Evolutionary conservation across 345 rosid genomes (phyloP).

Genomic region (Abelmoschus esculentus): DNA sequence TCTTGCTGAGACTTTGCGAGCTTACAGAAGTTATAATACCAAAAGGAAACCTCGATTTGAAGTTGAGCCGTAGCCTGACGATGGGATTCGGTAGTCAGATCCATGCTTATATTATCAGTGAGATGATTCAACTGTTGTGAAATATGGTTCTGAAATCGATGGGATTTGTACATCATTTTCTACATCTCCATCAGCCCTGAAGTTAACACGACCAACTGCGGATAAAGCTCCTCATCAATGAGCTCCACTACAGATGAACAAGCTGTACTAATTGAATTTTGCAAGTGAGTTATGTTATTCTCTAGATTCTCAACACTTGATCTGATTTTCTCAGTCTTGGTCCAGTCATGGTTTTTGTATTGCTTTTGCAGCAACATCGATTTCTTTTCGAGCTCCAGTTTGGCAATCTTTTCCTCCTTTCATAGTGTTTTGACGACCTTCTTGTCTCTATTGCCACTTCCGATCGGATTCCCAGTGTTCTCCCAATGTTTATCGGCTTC

Average conservation of each 20-base stretch:
- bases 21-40: constrained; percentile 72
- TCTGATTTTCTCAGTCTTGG: constrained; percentile 57
- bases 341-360: constrained; percentile 47
- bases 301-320: constrained; percentile 51
- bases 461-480: too few species aligned
- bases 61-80: constrained; percentile 61
- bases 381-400: constrained; percentile 68
- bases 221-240: constrained; percentile 73
- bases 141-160: constrained; percentile 64
- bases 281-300: constrained; percentile 40
- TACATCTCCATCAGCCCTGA: constrained; percentile 69
- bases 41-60: constrained; percentile 58
- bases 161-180: constrained; percentile 73
- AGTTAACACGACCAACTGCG: constrained; percentile 66
- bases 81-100: constrained; percentile 57
- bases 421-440: too few species aligned
- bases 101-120: constrained; percentile 33
- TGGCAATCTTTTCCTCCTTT: constrained; percentile 78
- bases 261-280: constrained; percentile 47
- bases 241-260: constrained; percentile 44
- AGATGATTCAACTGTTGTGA: constrained; percentile 62
- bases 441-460: too few species aligned
- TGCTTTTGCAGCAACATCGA: constrained; percentile 50
- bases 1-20: constrained; percentile 50
- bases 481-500: too few species aligned